phyloP scores from a whole-genome alignment of 2,329 filamentous ascomycete species.

The Exophiala sp. region DNA sequence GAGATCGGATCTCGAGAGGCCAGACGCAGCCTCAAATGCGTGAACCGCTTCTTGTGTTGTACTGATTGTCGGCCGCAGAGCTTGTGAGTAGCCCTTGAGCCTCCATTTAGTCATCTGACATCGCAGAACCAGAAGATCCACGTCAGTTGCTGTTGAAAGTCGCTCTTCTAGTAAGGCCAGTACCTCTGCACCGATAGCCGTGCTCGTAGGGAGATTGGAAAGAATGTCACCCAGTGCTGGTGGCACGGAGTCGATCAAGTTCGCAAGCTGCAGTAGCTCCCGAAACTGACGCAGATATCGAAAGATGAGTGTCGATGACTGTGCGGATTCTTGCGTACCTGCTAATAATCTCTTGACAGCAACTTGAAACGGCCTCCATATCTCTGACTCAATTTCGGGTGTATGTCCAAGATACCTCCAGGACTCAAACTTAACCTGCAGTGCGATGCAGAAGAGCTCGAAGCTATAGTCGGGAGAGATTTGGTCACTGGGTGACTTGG shows the following conservation, averaged over 20 bases:
- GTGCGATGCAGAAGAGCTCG: conserved; percentile 37
- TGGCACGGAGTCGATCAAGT: conserved; percentile 3
- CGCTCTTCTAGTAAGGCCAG: conserved; percentile 11
- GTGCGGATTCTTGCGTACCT: neutral
- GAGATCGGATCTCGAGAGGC: conserved; percentile 5
- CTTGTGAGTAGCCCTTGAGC: conserved; percentile 4
- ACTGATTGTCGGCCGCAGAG: neutral
- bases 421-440: conserved; percentile 40
- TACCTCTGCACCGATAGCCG: neutral
- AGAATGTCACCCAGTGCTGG: conserved; percentile 9
- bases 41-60: neutral
- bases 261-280: neutral
- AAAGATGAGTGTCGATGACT: neutral
- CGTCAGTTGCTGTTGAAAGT: neutral
- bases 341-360: conserved; percentile 32
- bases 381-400: conserved; percentile 41
- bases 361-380: conserved; percentile 42
- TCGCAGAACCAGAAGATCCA: neutral
- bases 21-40: neutral
- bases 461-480: neutral
- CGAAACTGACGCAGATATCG: conserved; percentile 3
- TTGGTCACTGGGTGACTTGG: conserved; percentile 1
- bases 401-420: conserved; percentile 43
- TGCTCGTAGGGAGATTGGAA: neutral
- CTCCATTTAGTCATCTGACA: conserved; percentile 9